These are phyloP conservation scores for Dendrocalamus latiflorus DNA, from an alignment of 202 grass and related monocot species.

Conservation along the genomic window DNA sequence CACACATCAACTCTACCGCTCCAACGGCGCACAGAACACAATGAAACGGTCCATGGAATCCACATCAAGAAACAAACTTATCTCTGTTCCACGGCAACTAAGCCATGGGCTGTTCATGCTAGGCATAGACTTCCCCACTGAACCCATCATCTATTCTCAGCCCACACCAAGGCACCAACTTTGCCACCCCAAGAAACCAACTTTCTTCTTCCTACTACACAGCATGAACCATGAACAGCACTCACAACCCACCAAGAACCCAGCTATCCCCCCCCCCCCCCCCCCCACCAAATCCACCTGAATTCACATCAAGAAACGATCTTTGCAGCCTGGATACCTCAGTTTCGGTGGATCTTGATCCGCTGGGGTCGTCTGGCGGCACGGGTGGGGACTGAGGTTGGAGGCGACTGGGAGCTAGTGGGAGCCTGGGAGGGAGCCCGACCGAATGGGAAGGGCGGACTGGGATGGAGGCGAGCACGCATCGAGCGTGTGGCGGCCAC, in stretches of 20 bases:
- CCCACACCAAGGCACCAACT: neutral
- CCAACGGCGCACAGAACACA: no score
- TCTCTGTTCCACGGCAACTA: neutral
- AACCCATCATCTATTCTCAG: conserved; percentile 4
- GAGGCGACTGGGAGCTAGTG: no score
- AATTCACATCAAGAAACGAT: conserved; percentile 29
- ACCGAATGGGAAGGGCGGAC: no score
- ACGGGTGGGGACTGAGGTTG: no score
- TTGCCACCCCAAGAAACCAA: neutral
- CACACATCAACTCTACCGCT: neutral
- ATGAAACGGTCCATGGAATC: neutral
- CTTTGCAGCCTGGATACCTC: conserved; percentile 4
- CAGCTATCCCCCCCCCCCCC: no score
- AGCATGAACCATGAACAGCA: neutral
- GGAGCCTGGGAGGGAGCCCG: no score
- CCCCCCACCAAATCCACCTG: neutral
- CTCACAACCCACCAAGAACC: neutral
- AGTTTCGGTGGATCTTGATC: no score
- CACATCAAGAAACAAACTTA: neutral
- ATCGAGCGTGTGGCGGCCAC: no score
- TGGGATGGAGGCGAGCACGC: no score
- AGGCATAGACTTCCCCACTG: neutral
- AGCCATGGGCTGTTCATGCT: neutral
- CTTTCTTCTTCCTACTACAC: neutral
- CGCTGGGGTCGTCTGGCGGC: no score